A percentile compares a stretch with the other conserved stretches of the same genome.
phyloP scores from a whole-genome alignment of 1,284 basidiomycete species.

The Violaceomyces palustris region DNA sequence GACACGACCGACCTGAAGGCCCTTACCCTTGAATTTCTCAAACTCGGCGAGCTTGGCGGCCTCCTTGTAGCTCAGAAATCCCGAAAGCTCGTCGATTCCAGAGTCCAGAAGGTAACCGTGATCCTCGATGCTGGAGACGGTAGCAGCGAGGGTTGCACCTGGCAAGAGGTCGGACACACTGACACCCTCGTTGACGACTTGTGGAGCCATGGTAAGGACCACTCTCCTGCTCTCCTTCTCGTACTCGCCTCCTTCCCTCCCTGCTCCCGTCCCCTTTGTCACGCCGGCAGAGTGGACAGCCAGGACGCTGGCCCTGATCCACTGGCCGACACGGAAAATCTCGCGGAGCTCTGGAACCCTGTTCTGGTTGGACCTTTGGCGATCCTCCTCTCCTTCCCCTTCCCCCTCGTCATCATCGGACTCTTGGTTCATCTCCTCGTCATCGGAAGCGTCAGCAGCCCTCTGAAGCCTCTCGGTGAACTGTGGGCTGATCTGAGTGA shows the following conservation, averaged over 20 bases:
- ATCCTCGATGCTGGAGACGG: slow-evolving; percentile 74
- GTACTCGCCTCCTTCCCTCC: slow-evolving; percentile 44
- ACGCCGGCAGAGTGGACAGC: slow-evolving; percentile 60
- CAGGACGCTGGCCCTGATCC: slow-evolving; percentile 72
- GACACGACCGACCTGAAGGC: slow-evolving; percentile 51
- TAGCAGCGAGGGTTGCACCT: slow-evolving; percentile 37
- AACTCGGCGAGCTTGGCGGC: slow-evolving; percentile 23
- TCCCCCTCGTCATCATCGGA: slow-evolving; percentile 57
- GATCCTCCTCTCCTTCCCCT: slow-evolving; percentile 3
- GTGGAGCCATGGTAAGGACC: slow-evolving; percentile 81
- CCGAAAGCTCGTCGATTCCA: slow-evolving; percentile 56
- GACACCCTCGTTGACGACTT: slow-evolving; percentile 77
- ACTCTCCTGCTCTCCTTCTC: slow-evolving; percentile 56
- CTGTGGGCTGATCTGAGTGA: slow-evolving; percentile 84
- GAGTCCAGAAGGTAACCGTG: slow-evolving; percentile 88
- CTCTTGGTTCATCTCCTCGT: no score
- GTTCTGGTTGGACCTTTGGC: slow-evolving; percentile 5
- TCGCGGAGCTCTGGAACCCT: slow-evolving; percentile 54
- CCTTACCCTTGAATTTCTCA: slow-evolving; percentile 24
- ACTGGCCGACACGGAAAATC: slow-evolving; percentile 80
- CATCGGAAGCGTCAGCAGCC: slow-evolving; percentile 53
- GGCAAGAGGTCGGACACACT: slow-evolving; percentile 68
- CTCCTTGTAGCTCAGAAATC: slow-evolving; percentile 47
- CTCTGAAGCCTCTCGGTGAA: slow-evolving; percentile 64
- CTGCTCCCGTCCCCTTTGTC: slow-evolving; percentile 63